Base-by-base conservation (phyloP, 2,329 filamentous ascomycete genomes). In the Colletotrichum shisoi region DNA sequence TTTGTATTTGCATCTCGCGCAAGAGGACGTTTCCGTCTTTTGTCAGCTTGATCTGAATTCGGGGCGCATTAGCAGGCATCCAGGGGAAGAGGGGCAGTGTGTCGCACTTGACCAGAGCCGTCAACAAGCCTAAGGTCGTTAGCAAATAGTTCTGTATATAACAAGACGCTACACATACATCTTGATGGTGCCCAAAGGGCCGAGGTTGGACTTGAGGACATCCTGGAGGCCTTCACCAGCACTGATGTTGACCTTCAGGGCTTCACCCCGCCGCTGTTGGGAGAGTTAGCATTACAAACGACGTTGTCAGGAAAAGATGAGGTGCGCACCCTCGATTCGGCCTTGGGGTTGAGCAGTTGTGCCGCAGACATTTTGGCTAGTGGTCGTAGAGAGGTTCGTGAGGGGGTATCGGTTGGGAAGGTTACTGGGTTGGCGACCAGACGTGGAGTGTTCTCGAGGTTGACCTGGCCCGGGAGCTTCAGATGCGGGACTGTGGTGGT, bases 341-440 rank as follows among this genome's bases (percentile, higher is more conserved):
- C 95, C 85, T 99, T 99, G 70, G 95, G 95, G 82, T 99, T 99
- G 72, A 99, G 90, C 76, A 99, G 89, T 84, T 98, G 94, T 77
- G 95, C 94, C 74, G 95, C 95, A 82, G 94, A 98, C 95, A 98
- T 98, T 59, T 70, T 78, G 73, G 40, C 56, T 57, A 49, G 42
- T 62, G 59, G 59, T 70, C 48, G 69, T 70, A 56, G 59, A 57
- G 62, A 59, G 39, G 44, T 37, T 68, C 56, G 62, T 65, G 49
- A 68, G 44, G 62, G 64, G 61, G 54, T 57, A 68, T 67, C 65
- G 62, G 48, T 65, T 49, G 56, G 65, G 65, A 59, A 64, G 49
- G 48, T 56, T 42, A 67, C 51, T 65, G 62, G 56, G 65, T 68
- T 65, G 60, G 65, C 65, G 61, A 68, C 65, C 65, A 49, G 62